Conservation (phyloP, 208 protist species). For the Trypanosomatidae sp. region DNA sequence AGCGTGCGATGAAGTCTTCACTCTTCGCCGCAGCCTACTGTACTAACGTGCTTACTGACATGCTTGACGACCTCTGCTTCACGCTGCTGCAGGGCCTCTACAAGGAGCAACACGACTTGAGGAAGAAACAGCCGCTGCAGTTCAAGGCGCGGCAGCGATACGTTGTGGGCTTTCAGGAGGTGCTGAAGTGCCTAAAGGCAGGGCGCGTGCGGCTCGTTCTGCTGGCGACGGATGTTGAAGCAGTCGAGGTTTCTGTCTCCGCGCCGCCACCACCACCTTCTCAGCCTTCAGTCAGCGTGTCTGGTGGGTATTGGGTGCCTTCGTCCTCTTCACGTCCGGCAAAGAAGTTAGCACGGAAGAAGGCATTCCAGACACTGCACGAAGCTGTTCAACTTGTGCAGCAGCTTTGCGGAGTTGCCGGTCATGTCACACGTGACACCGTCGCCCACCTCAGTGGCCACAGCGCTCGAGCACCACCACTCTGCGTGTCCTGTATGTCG, state of each 20-base stretch:
- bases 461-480: slow-evolving; percentile 13
- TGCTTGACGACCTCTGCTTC: slow-evolving; percentile 65
- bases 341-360: slow-evolving; percentile 4
- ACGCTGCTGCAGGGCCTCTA: slow-evolving; percentile 61
- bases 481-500: slow-evolving; percentile 57
- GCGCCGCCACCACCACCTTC: not conserved
- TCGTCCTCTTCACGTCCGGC: not conserved
- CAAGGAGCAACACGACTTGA: slow-evolving; percentile 51
- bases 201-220: slow-evolving; percentile 54
- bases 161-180: slow-evolving; percentile 63
- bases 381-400: slow-evolving; percentile 34
- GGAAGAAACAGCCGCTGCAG: slow-evolving; percentile 54
- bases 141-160: slow-evolving; percentile 62
- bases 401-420: slow-evolving; percentile 17
- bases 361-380: slow-evolving; percentile 34
- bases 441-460: not conserved
- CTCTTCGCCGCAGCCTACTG: slow-evolving; percentile 43
- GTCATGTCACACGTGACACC: not conserved
- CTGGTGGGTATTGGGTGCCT: not conserved
- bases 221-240: slow-evolving; percentile 61
- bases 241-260: not conserved
- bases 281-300: not conserved
- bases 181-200: slow-evolving; percentile 47
- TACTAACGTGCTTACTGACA: slow-evolving; percentile 53
- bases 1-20: slow-evolving; percentile 10